phyloP scores from a whole-genome alignment of 2,329 filamentous ascomycete genomes.

The Ilyonectria destructans region DNA sequence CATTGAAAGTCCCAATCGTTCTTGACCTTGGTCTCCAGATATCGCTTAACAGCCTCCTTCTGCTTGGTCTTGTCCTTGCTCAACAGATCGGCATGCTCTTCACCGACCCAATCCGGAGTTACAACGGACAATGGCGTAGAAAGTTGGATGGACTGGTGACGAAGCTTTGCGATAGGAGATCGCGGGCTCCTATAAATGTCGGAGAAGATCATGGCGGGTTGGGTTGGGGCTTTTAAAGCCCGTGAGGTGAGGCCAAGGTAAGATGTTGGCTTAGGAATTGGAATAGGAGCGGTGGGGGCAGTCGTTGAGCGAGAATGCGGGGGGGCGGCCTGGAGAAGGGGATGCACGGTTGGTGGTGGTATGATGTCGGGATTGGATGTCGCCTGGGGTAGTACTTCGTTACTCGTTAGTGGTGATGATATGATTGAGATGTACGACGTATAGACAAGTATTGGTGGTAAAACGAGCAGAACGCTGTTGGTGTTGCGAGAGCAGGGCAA shows the following conservation, averaged over 20 bases:
- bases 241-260: constrained; percentile 35
- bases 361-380: constrained; percentile 39
- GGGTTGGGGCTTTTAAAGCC: constrained; percentile 39
- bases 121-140: constrained; percentile 49
- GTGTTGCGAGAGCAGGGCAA: neutral
- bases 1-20: constrained; percentile 75
- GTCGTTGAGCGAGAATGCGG: constrained; percentile 44
- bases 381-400: constrained; percentile 31
- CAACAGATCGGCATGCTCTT: constrained; percentile 74
- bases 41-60: constrained; percentile 74
- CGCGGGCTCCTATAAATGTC: constrained; percentile 72
- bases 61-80: constrained; percentile 75
- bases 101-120: constrained; percentile 56
- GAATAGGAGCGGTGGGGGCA: constrained; percentile 40
- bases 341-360: constrained; percentile 45
- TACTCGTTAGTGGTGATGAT: constrained; percentile 19
- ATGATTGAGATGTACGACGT: neutral
- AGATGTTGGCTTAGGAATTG: constrained; percentile 31
- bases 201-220: constrained; percentile 69
- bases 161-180: constrained; percentile 68
- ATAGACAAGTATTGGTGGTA: neutral
- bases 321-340: constrained; percentile 42
- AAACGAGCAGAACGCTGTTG: neutral
- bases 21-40: constrained; percentile 68
- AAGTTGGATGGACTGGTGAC: constrained; percentile 56